Evolutionary conservation across 805 yeast genomes (phyloP), one percentile per base, ranked within the genome.

Genomic region (Kluyveromyces siamensis): DNA sequence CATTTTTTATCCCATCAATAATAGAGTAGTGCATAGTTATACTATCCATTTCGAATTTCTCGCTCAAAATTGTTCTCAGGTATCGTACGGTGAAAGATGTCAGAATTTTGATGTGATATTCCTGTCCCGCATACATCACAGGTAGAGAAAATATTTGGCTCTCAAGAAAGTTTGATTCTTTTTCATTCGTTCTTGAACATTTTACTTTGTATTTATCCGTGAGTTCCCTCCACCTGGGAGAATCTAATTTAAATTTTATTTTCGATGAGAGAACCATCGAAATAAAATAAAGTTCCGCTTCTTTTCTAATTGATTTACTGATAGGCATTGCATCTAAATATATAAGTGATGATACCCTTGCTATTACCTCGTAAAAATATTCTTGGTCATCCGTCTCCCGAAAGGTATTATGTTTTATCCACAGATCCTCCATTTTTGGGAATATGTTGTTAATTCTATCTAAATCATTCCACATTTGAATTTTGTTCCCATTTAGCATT

Each of bases 261-360:
- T 63, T 59, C 1, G 59, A 58, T 1, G 50, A 47, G 8, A 48
- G 41, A 0, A 84, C 77, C 51, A 72, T 72, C 6, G 80, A 71
- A 27, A 84, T 67, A 51, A 84, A 80, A 58, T 76, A 87, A 5
- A 85, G 60, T 60, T 88, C 96, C 1, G 86, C 83, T 53, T 82
- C 84, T 6, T 50, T 54, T 16, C 88, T 70, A 44, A 81, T 84
- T 1, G 65, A 71, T 0, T 41, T 48, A 2, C 68, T 58, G 8
- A 87, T 65, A 0, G 37, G 45, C 0, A 80, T 72, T 1, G 96
- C 95, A 57, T 89, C 81, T 13, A 88, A 63, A 21, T 63, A 66
- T 1, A 43, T 38, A 1, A 83, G 40, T 0, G 52, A 47, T 1
- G 67, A 65, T 40, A 69, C 63, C 25, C 85, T 64, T 1, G 81